Base-by-base conservation (phyloP, 176 grass and related monocot species). In the Lolium perenne region DNA sequence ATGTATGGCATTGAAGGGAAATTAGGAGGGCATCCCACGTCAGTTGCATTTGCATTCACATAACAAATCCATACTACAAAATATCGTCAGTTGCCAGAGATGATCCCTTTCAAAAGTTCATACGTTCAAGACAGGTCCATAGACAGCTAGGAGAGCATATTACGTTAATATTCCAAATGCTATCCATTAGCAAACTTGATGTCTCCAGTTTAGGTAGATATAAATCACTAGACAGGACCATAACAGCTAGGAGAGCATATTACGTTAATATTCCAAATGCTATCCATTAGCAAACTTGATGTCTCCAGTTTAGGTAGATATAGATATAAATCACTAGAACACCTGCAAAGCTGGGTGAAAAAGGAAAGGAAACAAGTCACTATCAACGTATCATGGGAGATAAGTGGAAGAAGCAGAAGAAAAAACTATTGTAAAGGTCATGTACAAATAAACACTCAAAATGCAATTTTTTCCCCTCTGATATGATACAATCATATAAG, bases 31-130 rank as follows among this genome's bases (percentile, higher is more conserved):
- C 18, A 63, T 55, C 32, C 38, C 48, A 22, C 22, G 17, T 41
- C 50, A 70, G 77, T 62, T 46, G 12, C 17, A 13, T 18, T 59
- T 60, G 18, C 29, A 13, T n/a, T 79, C 22, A 38, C n/a, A 53
- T 20, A 38, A 54, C 10, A 56, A 10, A 54, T 41, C 84, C 45
- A 14, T 56, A 56, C 4, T 79, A 57, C 65, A 74, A 80, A 57
- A 89, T 46, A 47, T 63, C 21, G 3, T n/a, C 66, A 48, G 12
- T 66, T 65, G 43, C 20, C 26, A 84, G n/a, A 51, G 12, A 74
- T 70, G 62, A 41, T 66, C 26, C 15, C 29, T 54, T 74, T 64
- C 74, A 57, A 20, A 56, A 7, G 66, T 89, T 7, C 56, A 32
- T 10, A 12, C 57, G 6, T 5, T 21, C 57, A 21, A 59, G 6